Percentiles rank a stretch among this genome's conserved stretches.
These are phyloP conservation scores for Auxenochlorella pyrenoidosa DNA, from an alignment of 139 green algal species.

Conservation along the genomic window DNA sequence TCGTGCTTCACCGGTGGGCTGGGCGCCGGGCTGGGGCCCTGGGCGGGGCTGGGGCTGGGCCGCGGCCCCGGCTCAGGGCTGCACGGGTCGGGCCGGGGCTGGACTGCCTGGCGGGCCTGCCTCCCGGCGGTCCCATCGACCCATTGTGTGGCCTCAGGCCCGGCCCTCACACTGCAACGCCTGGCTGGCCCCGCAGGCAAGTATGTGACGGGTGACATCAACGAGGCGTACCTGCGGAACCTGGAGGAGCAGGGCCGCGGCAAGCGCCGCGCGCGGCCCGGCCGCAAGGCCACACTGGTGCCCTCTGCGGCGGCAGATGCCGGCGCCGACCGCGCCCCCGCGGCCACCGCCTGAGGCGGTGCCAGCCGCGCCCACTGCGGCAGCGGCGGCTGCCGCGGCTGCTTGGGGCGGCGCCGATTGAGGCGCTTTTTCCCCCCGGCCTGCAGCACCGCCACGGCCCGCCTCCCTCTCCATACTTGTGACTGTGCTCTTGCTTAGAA, in stretches of 20 bases:
- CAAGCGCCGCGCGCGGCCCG: slow-evolving; percentile 23
- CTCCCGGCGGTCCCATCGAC: too few relatives aligned
- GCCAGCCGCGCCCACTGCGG: not conserved
- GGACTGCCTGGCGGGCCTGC: not conserved
- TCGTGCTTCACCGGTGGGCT: slow-evolving; percentile 86
- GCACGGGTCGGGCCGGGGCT: too few relatives aligned
- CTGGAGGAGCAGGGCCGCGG: slow-evolving; percentile 74
- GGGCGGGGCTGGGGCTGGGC: too few relatives aligned
- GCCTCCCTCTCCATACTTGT: too few relatives aligned
- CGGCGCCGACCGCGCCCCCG: not conserved
- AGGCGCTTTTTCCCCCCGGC: too few relatives aligned
- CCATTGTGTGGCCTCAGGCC: too few relatives aligned
- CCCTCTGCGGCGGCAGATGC: not conserved
- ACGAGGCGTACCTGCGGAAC: slow-evolving; percentile 81
- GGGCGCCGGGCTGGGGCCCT: not conserved
- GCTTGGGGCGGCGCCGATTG: too few relatives aligned
- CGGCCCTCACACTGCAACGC: too few relatives aligned
- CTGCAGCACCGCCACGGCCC: too few relatives aligned
- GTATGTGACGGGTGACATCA: slow-evolving; percentile 88
- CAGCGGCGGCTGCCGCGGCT: too few relatives aligned
- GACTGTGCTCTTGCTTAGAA: too few relatives aligned
- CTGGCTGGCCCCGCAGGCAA: slow-evolving; percentile 69
- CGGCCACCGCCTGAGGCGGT: not conserved
- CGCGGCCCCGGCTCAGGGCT: too few relatives aligned
- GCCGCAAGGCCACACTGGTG: slow-evolving; percentile 20